These are phyloP conservation scores for Veloboletus limbatus DNA, from an alignment of 1,284 basidiomycete species.

Conservation along the genomic window DNA sequence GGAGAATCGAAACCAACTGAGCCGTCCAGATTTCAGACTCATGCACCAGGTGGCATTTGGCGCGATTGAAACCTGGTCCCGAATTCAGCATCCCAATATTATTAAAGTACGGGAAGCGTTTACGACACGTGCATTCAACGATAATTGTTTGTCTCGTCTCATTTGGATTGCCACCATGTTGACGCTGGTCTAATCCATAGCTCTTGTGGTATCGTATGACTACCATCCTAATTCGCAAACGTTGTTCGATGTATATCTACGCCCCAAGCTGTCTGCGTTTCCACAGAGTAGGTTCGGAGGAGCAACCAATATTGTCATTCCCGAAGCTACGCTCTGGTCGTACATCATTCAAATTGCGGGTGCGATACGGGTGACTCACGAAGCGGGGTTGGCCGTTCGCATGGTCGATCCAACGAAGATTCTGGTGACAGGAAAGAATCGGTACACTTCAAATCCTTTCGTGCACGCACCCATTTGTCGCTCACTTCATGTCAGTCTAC, in stretches of 20 bases:
- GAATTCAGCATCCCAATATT: constrained; percentile 85
- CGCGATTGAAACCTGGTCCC: constrained; percentile 85
- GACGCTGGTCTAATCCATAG: constrained; percentile 41
- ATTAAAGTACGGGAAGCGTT: constrained; percentile 90
- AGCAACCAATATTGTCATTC: constrained; percentile 39
- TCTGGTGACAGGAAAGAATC: constrained; percentile 85
- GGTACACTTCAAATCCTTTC: constrained; percentile 43
- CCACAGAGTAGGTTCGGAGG: constrained; percentile 45
- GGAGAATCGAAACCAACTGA: constrained; percentile 8
- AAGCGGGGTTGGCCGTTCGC: constrained; percentile 77
- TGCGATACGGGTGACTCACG: constrained; percentile 86
- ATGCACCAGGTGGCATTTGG: constrained; percentile 80
- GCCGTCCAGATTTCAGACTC: constrained; percentile 73
- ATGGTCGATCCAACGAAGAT: constrained; percentile 89
- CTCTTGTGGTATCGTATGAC: constrained; percentile 90
- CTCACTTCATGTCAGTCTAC: constrained; percentile 47
- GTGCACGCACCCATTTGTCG: neutral
- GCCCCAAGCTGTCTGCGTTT: constrained; percentile 45
- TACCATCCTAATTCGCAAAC: constrained; percentile 88
- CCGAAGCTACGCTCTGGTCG: constrained; percentile 91
- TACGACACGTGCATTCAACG: constrained; percentile 91
- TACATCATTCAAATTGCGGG: constrained; percentile 90
- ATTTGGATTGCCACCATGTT: constrained; percentile 6
- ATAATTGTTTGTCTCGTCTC: constrained; percentile 66
- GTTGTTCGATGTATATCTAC: constrained; percentile 69